These are phyloP conservation scores for Geotrichum histeridarum DNA, from an alignment of 1,139 yeast genomes.

Conservation along the genomic window DNA sequence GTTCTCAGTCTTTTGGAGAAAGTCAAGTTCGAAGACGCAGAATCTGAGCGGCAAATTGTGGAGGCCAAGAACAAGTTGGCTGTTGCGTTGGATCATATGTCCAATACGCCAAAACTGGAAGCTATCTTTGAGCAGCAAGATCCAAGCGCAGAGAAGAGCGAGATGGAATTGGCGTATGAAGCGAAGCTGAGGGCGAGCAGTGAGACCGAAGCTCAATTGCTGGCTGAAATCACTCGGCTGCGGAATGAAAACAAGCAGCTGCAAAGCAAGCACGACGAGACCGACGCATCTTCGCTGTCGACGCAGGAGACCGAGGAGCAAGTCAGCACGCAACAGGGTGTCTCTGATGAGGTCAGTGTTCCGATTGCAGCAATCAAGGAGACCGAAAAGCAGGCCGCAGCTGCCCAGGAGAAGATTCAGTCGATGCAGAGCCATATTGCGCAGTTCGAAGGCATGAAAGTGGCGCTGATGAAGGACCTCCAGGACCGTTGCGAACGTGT, in stretches of 20 bases:
- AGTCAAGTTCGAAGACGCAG: conserved; percentile 2
- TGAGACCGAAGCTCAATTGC: conserved; percentile 27
- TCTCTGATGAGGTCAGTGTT: conserved; percentile 2
- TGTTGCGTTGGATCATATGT: not conserved
- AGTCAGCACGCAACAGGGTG: not conserved
- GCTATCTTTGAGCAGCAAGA: conserved; percentile 8
- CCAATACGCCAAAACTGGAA: not conserved
- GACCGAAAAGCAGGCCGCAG: conserved; percentile 18
- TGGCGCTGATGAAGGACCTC: conserved; percentile 41
- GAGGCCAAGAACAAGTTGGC: conserved; percentile 8
- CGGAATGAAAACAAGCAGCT: conserved; percentile 21
- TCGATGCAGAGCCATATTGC: conserved; percentile 29
- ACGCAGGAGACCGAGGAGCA: not conserved
- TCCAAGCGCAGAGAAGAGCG: conserved; percentile 7
- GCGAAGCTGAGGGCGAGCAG: conserved; percentile 25
- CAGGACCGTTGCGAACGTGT: conserved; percentile 42
- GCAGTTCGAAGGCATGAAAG: conserved; percentile 37
- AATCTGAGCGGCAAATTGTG: not conserved
- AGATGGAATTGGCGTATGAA: conserved; percentile 21
- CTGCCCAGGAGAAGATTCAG: conserved; percentile 26
- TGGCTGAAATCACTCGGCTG: conserved; percentile 26
- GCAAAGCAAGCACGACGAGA: conserved; percentile 6
- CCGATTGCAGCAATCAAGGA: conserved; percentile 19
- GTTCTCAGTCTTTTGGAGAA: conserved; percentile 6
- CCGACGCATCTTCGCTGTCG: not conserved